These are phyloP conservation scores for Centella asiatica DNA, from an alignment of 129 eudicot species.

Conservation along the genomic window DNA sequence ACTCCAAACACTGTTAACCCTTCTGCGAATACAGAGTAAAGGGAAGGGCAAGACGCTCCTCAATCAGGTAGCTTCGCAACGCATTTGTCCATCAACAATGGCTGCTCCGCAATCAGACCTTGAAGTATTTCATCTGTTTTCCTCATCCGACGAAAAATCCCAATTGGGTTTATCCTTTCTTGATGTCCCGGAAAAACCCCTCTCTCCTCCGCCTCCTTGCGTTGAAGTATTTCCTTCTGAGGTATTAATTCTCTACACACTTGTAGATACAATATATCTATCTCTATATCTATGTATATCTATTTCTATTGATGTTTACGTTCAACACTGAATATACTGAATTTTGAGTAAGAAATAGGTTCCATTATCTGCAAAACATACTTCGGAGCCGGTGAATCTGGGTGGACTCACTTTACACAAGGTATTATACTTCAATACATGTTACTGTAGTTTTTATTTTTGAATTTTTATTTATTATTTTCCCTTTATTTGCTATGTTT, in stretches of 20 bases:
- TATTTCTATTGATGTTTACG: not conserved
- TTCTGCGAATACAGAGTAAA: too few species aligned
- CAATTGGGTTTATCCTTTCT: conserved; percentile 48
- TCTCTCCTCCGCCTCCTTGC: conserved; percentile 81
- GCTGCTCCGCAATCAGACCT: conserved; percentile 24
- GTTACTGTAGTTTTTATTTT: too few species aligned
- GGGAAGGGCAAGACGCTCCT: too few species aligned
- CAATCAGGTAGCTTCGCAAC: too few species aligned
- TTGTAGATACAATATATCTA: not conserved
- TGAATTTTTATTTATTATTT: too few species aligned
- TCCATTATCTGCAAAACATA: conserved; percentile 41
- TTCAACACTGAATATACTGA: not conserved
- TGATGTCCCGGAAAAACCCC: conserved; percentile 40
- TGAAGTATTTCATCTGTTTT: conserved; percentile 47
- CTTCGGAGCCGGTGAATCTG: conserved; percentile 56
- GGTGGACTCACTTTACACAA: conserved; percentile 71
- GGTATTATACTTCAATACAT: too few species aligned
- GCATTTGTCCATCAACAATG: too few species aligned
- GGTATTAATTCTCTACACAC: conserved; percentile 17
- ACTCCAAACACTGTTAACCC: too few species aligned
- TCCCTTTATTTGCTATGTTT: too few species aligned
- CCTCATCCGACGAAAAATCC: conserved; percentile 37
- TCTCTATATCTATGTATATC: not conserved
- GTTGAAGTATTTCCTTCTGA: conserved; percentile 62
- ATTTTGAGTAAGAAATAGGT: conserved; percentile 21